phyloP scores from a whole-genome alignment of 2,329 filamentous ascomycete species.

The Penicillium sp. region DNA sequence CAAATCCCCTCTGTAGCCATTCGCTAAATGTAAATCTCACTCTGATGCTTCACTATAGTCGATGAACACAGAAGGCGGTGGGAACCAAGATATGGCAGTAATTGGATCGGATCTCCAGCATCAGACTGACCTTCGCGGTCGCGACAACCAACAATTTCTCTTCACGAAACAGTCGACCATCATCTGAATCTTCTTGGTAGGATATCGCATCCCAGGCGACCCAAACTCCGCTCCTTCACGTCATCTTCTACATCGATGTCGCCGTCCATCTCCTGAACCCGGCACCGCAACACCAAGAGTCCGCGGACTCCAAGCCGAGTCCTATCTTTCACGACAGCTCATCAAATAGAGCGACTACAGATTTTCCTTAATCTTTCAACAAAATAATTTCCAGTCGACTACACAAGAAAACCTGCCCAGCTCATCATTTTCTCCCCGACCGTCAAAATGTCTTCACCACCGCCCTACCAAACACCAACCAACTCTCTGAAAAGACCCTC shows the following conservation, averaged over 20 bases:
- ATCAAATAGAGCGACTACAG: background rate
- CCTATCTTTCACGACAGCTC: background rate
- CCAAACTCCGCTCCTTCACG: background rate
- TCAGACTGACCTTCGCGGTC: background rate
- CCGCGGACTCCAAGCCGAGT: background rate
- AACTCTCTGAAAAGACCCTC: slow-evolving; percentile 49
- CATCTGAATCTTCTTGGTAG: background rate
- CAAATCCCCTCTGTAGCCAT: too few relatives aligned
- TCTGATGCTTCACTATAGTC: too few relatives aligned
- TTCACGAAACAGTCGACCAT: background rate
- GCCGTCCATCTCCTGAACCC: background rate
- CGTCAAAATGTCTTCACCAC: slow-evolving; percentile 45
- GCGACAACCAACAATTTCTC: background rate
- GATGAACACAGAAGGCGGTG: slow-evolving; percentile 17
- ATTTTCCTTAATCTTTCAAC: background rate
- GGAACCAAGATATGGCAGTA: background rate
- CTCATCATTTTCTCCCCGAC: background rate
- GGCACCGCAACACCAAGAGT: background rate
- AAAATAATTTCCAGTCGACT: too few relatives aligned
- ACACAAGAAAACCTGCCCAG: too few relatives aligned
- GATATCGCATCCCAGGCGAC: background rate
- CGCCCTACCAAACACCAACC: slow-evolving; percentile 31
- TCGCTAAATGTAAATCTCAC: too few relatives aligned
- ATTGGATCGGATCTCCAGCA: background rate
- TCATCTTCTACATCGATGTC: background rate